These are phyloP conservation scores for Alternaria ethzedia DNA, from an alignment of 2,329 filamentous ascomycete species.

Conservation along the genomic window DNA sequence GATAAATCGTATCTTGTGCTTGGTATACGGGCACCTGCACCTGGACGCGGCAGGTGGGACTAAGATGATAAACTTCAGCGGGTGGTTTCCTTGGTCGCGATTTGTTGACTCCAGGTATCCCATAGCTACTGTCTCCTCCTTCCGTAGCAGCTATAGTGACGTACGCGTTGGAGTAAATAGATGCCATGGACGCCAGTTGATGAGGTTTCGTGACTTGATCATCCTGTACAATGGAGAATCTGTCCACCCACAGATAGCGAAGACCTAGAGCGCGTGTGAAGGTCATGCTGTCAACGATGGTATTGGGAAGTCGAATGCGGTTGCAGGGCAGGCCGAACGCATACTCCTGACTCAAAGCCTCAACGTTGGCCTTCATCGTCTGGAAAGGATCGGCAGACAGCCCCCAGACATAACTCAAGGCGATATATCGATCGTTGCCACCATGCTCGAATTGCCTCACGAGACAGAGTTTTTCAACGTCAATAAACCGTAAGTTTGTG, in stretches of 20 bases:
- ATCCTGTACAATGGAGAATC: background rate
- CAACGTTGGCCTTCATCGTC: background rate
- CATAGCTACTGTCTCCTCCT: background rate
- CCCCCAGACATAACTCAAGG: background rate
- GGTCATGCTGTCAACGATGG: background rate
- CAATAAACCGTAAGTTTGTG: accelerated
- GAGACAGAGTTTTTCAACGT: background rate
- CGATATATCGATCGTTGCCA: background rate
- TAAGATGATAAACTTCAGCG: background rate
- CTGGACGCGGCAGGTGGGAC: background rate
- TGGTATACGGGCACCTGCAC: too few relatives aligned
- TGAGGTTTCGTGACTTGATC: background rate
- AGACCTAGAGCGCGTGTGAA: background rate
- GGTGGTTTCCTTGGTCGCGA: background rate
- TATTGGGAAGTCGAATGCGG: background rate
- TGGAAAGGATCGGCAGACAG: background rate
- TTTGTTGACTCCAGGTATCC: background rate
- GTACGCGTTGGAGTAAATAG: background rate
- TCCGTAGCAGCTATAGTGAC: background rate
- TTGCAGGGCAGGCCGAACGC: background rate
- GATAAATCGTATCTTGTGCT: too few relatives aligned
- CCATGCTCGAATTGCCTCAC: background rate
- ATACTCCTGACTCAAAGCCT: background rate
- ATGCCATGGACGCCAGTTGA: background rate
- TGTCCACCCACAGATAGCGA: background rate